Percentiles rank a stretch among this genome's conserved stretches.
These are phyloP conservation scores for Persicaria maculosa DNA, from an alignment of 148 eudicot species.

Conservation along the genomic window DNA sequence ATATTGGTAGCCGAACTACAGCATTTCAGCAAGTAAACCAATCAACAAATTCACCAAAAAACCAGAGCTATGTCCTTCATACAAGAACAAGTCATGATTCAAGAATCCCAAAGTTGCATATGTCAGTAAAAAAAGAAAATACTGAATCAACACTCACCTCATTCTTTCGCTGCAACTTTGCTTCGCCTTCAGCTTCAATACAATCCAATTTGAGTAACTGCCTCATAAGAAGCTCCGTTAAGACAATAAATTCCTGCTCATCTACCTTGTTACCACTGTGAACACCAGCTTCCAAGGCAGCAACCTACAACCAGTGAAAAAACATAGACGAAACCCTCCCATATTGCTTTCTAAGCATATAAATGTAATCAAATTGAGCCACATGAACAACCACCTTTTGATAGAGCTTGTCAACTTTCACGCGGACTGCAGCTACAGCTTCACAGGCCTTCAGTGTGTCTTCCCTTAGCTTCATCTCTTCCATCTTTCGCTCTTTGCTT, in stretches of 20 bases:
- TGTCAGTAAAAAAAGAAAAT: too few relatives aligned
- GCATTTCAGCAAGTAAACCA: not conserved
- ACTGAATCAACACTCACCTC: not conserved
- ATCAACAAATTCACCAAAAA: not conserved
- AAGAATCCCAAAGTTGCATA: not conserved
- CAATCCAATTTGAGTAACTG: constrained; percentile 9
- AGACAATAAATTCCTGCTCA: constrained; percentile 5
- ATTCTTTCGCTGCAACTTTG: constrained; percentile 2
- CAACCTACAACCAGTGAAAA: constrained; percentile 36
- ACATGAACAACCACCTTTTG: constrained; percentile 39
- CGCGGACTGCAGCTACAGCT: constrained; percentile 58
- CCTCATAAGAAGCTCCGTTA: constrained; percentile 2
- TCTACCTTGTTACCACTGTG: constrained; percentile 49
- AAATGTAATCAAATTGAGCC: not conserved
- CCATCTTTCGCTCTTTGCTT: constrained; percentile 37
- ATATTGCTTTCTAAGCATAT: not conserved
- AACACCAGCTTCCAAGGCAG: constrained; percentile 45
- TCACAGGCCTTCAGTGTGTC: constrained; percentile 40
- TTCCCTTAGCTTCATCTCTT: constrained; percentile 37
- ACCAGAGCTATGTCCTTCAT: too few relatives aligned
- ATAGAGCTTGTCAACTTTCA: constrained; percentile 64
- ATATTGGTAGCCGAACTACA: too few relatives aligned
- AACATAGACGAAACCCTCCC: constrained; percentile 10
- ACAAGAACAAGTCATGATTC: too few relatives aligned
- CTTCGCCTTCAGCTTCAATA: constrained; percentile 9